phyloP scores from a whole-genome alignment of 208 protist species.

The Leishmania lainsoni region DNA sequence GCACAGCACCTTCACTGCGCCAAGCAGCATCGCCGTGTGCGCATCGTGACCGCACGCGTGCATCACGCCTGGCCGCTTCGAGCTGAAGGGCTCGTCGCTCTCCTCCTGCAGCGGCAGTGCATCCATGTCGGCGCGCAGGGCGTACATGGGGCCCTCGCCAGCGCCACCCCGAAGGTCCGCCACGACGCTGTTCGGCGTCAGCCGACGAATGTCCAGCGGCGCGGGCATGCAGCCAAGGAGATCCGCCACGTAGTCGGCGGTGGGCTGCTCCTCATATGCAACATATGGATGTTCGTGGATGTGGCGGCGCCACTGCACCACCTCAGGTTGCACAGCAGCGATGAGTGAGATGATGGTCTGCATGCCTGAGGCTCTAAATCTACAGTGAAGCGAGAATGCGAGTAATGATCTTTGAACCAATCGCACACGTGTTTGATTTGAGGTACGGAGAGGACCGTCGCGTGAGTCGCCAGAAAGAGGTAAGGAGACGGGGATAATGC shows the following conservation, averaged over 20 bases:
- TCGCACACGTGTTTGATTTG: too few species aligned
- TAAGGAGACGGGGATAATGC: too few species aligned
- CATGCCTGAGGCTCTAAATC: too few species aligned
- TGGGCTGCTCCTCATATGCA: constrained; percentile 66
- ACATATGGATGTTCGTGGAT: constrained; percentile 71
- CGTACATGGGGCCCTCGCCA: constrained; percentile 56
- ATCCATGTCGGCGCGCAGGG: constrained; percentile 75
- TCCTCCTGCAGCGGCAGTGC: constrained; percentile 73
- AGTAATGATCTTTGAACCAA: too few species aligned
- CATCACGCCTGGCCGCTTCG: constrained; percentile 59
- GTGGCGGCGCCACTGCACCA: constrained; percentile 78
- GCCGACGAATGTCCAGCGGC: constrained; percentile 46
- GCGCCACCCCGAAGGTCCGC: constrained; percentile 58
- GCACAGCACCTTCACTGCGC: constrained; percentile 62
- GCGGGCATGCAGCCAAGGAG: constrained; percentile 49
- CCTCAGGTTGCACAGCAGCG: too few species aligned
- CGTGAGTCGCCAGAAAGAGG: too few species aligned
- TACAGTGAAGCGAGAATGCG: too few species aligned
- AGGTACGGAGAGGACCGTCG: too few species aligned
- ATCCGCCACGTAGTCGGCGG: constrained; percentile 70
- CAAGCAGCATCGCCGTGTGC: constrained; percentile 74
- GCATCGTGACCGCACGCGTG: constrained; percentile 78
- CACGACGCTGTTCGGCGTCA: constrained; percentile 52
- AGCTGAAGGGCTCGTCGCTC: constrained; percentile 58
- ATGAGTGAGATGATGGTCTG: too few species aligned